These are phyloP conservation scores for Phytophthora lateralis DNA, from an alignment of 352 stramenopile genomes.

Conservation along the genomic window DNA sequence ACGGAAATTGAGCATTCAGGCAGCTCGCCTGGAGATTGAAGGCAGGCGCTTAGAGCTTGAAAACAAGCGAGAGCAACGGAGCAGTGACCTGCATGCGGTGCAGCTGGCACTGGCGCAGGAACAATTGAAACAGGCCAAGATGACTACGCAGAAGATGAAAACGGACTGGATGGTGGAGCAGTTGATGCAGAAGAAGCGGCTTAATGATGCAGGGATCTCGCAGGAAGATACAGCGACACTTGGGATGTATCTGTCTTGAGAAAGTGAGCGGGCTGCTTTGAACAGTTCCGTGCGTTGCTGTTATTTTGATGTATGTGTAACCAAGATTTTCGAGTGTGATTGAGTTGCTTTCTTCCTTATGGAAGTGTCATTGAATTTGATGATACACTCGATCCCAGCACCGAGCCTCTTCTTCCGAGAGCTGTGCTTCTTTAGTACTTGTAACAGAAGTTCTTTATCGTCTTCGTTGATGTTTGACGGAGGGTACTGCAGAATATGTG, in stretches of 20 bases:
- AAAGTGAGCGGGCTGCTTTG: slow-evolving; percentile 26
- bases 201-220: slow-evolving; percentile 50
- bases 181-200: slow-evolving; percentile 55
- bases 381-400: not conserved
- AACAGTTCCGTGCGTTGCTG: slow-evolving; percentile 9
- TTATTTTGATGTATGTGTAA: slow-evolving; percentile 20
- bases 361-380: slow-evolving; percentile 6
- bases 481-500: slow-evolving; percentile 49
- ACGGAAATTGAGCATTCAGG: slow-evolving; percentile 47
- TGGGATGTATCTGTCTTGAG: slow-evolving; percentile 38
- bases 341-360: slow-evolving; percentile 17
- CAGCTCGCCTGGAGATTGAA: slow-evolving; percentile 49
- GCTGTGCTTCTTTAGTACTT: not conserved
- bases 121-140: slow-evolving; percentile 55
- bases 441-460: slow-evolving; percentile 20
- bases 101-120: slow-evolving; percentile 56
- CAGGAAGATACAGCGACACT: slow-evolving; percentile 38
- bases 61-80: slow-evolving; percentile 45
- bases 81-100: slow-evolving; percentile 46
- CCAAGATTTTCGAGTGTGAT: slow-evolving; percentile 14
- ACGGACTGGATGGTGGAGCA: slow-evolving; percentile 60
- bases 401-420: slow-evolving; percentile 16
- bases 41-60: slow-evolving; percentile 51
- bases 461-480: slow-evolving; percentile 41
- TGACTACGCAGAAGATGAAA: slow-evolving; percentile 56